Percentiles rank a stretch among this genome's conserved stretches.
These are phyloP conservation scores for Saitozyma sp. DNA, from an alignment of 768 basidiomycete species.

Conservation along the genomic window DNA sequence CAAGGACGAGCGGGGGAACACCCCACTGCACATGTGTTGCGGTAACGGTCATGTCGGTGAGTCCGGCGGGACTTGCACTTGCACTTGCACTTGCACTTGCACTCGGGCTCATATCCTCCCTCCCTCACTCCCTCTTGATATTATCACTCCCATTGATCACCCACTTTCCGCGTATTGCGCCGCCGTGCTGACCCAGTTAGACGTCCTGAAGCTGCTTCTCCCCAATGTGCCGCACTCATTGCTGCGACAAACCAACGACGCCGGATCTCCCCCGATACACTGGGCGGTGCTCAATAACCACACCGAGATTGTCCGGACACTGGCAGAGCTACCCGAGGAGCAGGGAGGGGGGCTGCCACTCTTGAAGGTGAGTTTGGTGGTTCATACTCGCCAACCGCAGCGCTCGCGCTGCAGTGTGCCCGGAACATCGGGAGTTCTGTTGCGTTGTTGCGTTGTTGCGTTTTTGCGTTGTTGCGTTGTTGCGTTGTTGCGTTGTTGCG, in stretches of 20 bases:
- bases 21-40: conserved; percentile 77
- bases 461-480: no score
- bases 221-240: conserved; percentile 61
- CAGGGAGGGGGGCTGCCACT: conserved; percentile 47
- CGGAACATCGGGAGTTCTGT: no score
- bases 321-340: conserved; percentile 47
- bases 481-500: no score
- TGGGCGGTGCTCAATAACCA: conserved; percentile 89
- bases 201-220: conserved; percentile 72
- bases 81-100: neutral
- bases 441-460: no score
- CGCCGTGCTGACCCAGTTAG: conserved; percentile 54
- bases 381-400: no score
- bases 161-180: no score
- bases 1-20: conserved; percentile 76
- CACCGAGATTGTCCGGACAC: conserved; percentile 54
- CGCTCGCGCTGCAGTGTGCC: no score
- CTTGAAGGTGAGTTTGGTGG: conserved; percentile 35
- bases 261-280: conserved; percentile 81
- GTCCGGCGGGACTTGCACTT: conserved; percentile 13
- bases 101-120: neutral
- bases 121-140: no score
- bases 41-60: conserved; percentile 86
- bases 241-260: conserved; percentile 64
- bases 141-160: no score